Evolutionary conservation across 495 filamentous ascomycete species (phyloP).

Genomic region (Annulohypoxylon nitens): DNA sequence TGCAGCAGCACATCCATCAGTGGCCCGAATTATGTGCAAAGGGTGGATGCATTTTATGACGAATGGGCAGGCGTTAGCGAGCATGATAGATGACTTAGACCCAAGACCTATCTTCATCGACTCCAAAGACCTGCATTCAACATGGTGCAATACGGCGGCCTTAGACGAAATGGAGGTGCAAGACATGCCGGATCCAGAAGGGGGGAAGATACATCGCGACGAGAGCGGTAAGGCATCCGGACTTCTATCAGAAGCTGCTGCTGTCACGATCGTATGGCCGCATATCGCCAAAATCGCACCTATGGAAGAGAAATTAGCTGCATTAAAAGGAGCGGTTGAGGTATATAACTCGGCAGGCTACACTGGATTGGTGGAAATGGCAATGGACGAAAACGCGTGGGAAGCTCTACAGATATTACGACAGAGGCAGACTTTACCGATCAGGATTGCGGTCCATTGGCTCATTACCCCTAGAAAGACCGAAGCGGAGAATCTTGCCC

Average conservation of each 20-base stretch:
- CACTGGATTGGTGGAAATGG: conserved; percentile 76
- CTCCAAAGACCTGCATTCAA: conserved; percentile 72
- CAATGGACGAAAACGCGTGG: conserved; percentile 75
- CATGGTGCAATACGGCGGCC: conserved; percentile 71
- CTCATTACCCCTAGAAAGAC: conserved; percentile 64
- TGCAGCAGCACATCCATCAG: conserved; percentile 62
- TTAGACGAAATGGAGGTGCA: conserved; percentile 65
- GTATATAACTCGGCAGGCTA: conserved; percentile 70
- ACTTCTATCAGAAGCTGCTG: conserved; percentile 69
- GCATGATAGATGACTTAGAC: conserved; percentile 70
- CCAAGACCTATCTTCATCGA: conserved; percentile 71
- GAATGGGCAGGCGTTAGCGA: conserved; percentile 62
- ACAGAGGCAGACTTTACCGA: conserved; percentile 55
- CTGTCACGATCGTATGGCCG: conserved; percentile 70
- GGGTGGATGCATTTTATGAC: conserved; percentile 74
- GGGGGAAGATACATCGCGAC: conserved; percentile 69
- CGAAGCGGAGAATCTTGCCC: conserved; percentile 58
- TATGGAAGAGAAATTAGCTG: conserved; percentile 65
- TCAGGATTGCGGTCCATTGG: conserved; percentile 75
- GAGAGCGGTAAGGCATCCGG: conserved; percentile 65
- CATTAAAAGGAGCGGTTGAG: conserved; percentile 62
- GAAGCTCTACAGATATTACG: conserved; percentile 65
- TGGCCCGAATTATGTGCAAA: conserved; percentile 66
- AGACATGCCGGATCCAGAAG: conserved; percentile 64
- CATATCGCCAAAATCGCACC: conserved; percentile 65